Evolutionary conservation across 495 filamentous ascomycete species (phyloP).

Genomic region (Hyaloscypha hepaticicola): DNA sequence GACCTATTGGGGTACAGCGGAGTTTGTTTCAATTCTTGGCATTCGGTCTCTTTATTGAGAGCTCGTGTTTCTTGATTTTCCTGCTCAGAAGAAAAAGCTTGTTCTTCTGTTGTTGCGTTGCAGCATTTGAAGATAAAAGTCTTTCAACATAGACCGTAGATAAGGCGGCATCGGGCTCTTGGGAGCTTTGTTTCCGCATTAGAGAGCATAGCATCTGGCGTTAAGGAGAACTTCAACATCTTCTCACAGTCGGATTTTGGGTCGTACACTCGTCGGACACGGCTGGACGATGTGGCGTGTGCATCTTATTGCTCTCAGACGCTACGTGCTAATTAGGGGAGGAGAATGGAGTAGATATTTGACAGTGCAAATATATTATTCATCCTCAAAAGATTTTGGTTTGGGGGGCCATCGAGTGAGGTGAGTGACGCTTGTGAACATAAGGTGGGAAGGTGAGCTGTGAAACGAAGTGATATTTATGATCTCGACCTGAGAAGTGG

Average conservation of each 20-base stretch:
- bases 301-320: conserved; percentile 12
- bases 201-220: conserved; percentile 34
- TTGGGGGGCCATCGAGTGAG: not conserved
- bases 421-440: no score
- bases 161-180: conserved; percentile 28
- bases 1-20: conserved; percentile 28
- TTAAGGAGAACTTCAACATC: conserved; percentile 37
- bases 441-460: no score
- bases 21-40: conserved; percentile 20
- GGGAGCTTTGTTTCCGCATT: conserved; percentile 20
- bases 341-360: conserved; percentile 13
- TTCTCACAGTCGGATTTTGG: conserved; percentile 28
- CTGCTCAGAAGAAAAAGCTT: conserved; percentile 16
- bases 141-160: conserved; percentile 39
- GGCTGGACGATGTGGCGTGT: not conserved
- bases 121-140: conserved; percentile 32
- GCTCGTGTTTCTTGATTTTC: not conserved
- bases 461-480: no score
- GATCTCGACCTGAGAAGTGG: no score
- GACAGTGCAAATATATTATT: conserved; percentile 7
- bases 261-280: not conserved
- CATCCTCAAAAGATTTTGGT: not conserved
- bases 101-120: conserved; percentile 18
- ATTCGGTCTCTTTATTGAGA: not conserved
- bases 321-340: conserved; percentile 20